Conservation (phyloP, 2,329 filamentous ascomycete genomes). For the Biscogniauxia marginata region DNA sequence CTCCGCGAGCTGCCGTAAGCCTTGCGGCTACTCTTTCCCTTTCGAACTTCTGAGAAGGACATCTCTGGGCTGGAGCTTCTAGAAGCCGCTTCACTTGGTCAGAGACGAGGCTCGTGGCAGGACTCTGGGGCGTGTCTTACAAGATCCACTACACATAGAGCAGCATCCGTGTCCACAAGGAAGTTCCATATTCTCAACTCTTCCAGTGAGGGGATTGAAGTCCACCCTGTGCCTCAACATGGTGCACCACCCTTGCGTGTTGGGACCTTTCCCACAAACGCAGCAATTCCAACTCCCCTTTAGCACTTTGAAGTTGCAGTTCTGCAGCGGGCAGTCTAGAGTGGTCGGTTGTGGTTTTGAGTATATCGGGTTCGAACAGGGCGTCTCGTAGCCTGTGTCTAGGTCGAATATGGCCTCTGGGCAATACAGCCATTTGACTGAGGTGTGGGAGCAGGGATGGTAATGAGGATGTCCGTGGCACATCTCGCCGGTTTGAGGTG, state of each 20-base stretch:
- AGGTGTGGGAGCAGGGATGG: slow-evolving; percentile 54
- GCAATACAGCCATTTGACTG: slow-evolving; percentile 56
- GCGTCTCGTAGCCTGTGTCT: slow-evolving; percentile 47
- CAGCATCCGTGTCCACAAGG: slow-evolving; percentile 56
- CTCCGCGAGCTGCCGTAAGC: slow-evolving; percentile 30
- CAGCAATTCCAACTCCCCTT: slow-evolving; percentile 56
- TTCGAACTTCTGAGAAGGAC: slow-evolving; percentile 38
- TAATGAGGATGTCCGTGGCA: slow-evolving; percentile 54
- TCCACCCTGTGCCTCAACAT: slow-evolving; percentile 31
- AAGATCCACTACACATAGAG: slow-evolving; percentile 43
- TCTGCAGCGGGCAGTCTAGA: slow-evolving; percentile 46
- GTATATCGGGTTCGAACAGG: slow-evolving; percentile 49
- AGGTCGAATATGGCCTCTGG: slow-evolving; percentile 48
- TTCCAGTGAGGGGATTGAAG: slow-evolving; percentile 24
- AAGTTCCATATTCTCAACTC: slow-evolving; percentile 37
- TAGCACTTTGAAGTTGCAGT: slow-evolving; percentile 51
- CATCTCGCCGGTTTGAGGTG: slow-evolving; percentile 37
- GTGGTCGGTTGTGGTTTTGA: slow-evolving; percentile 44
- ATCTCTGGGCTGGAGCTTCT: slow-evolving; percentile 36
- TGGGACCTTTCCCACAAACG: slow-evolving; percentile 49
- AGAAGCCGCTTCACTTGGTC: slow-evolving; percentile 31
- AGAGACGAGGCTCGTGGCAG: slow-evolving; percentile 7
- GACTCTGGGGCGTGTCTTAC: slow-evolving; percentile 33
- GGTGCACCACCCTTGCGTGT: slow-evolving; percentile 53
- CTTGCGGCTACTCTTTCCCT: slow-evolving; percentile 38